These are phyloP conservation scores for Phlebiopsis flavidoalba DNA, from an alignment of 768 basidiomycete genomes.

Conservation along the genomic window DNA sequence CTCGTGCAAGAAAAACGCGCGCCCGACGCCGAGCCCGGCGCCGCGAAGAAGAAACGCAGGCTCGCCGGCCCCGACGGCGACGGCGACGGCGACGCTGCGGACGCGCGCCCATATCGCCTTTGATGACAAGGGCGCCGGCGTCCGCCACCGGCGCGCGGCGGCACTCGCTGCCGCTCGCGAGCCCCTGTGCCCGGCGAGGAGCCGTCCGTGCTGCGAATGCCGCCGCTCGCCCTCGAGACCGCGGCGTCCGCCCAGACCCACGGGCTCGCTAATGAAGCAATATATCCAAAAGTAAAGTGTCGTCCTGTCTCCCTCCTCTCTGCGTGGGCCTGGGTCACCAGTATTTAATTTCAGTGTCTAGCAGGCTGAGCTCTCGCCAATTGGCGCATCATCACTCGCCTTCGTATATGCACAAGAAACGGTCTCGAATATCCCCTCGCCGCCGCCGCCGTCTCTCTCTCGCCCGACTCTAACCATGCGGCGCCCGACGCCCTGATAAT, in stretches of 20 bases:
- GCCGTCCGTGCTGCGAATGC: conserved; percentile 14
- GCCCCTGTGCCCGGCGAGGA: conserved; percentile 14
- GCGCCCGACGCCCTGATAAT: conserved; percentile 6
- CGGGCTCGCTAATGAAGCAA: conserved; percentile 18
- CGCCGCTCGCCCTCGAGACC: conserved; percentile 20
- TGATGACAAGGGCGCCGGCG: conserved; percentile 34
- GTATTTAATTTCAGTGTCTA: conserved; percentile 27
- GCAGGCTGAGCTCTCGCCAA: conserved; percentile 23
- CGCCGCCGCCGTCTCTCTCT: conserved; percentile 25
- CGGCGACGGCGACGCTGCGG: conserved; percentile 20
- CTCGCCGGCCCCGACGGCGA: conserved; percentile 14
- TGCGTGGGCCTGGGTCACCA: conserved; percentile 17
- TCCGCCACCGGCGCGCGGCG: conserved; percentile 21
- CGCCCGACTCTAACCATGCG: conserved; percentile 16
- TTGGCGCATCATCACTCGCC: conserved; percentile 19
- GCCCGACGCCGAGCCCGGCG: conserved; percentile 32
- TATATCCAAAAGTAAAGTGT: conserved; percentile 26
- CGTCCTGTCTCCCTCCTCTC: conserved; percentile 9
- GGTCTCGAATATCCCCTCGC: conserved; percentile 9
- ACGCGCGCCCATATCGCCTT: conserved; percentile 19
- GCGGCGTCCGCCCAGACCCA: conserved; percentile 16
- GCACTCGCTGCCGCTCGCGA: conserved; percentile 14
- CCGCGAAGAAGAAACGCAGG: conserved; percentile 26
- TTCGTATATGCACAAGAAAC: conserved; percentile 15
- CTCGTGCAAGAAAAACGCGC: conserved; percentile 81